phyloP scores from a whole-genome alignment of 2,329 filamentous ascomycete species.

The Ilyonectria destructans region DNA sequence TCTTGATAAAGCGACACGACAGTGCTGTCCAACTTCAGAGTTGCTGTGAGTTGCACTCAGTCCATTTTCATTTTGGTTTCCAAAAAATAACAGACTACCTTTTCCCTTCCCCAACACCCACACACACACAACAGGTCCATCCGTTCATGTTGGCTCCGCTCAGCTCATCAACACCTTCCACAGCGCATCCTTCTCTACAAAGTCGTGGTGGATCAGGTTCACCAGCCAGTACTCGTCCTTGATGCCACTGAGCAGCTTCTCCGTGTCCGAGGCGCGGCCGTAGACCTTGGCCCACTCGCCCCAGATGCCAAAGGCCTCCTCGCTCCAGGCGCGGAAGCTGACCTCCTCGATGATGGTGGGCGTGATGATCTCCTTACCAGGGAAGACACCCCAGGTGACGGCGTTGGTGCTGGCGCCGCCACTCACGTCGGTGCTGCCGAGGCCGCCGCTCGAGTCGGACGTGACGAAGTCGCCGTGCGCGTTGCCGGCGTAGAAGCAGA shows the following conservation, averaged over 20 bases:
- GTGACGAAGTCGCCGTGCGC: slow-evolving; percentile 83
- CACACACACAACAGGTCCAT: slow-evolving; percentile 11
- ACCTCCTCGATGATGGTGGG: slow-evolving; percentile 98
- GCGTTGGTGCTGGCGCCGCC: slow-evolving; percentile 82
- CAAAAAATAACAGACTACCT: slow-evolving; percentile 52
- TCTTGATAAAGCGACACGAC: background rate
- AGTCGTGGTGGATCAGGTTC: slow-evolving; percentile 90
- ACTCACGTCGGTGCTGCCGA: slow-evolving; percentile 47
- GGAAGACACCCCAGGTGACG: slow-evolving; percentile 97
- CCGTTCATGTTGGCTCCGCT: slow-evolving; percentile 18
- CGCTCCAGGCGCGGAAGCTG: slow-evolving; percentile 93
- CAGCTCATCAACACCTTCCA: slow-evolving; percentile 77
- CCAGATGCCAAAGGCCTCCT: slow-evolving; percentile 98
- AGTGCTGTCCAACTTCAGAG: background rate
- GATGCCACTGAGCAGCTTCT: slow-evolving; percentile 78
- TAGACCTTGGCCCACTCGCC: slow-evolving; percentile 94
- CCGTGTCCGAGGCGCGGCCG: slow-evolving; percentile 79
- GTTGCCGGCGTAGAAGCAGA: slow-evolving; percentile 93
- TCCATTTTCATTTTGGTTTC: slow-evolving; percentile 5
- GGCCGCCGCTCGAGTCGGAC: slow-evolving; percentile 68
- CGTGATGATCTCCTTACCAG: slow-evolving; percentile 95
- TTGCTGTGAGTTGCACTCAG: background rate
- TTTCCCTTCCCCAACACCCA: slow-evolving; percentile 45
- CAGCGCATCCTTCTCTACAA: slow-evolving; percentile 78
- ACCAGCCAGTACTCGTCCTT: slow-evolving; percentile 87